phyloP scores from a whole-genome alignment of 1,284 basidiomycete genomes.

The Cerrena zonata region DNA sequence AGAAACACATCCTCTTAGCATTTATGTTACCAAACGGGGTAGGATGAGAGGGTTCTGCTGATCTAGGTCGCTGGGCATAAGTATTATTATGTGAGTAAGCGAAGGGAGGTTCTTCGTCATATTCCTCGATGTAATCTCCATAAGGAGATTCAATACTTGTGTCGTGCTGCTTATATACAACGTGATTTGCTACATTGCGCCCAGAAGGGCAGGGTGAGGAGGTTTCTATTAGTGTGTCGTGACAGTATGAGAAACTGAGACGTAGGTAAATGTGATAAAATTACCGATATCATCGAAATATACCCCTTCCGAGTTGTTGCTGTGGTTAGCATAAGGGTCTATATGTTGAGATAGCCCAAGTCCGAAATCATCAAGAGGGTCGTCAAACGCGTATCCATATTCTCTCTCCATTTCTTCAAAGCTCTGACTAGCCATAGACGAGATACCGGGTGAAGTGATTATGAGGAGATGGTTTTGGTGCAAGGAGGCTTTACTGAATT shows the following conservation, averaged over 20 bases:
- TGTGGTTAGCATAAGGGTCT: conserved; percentile 3
- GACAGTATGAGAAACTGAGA: background rate
- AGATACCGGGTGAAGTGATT: background rate
- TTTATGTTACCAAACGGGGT: too few relatives aligned
- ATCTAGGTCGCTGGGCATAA: too few relatives aligned
- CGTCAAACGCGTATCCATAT: conserved; percentile 15
- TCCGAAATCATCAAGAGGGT: conserved; percentile 8
- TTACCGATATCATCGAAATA: conserved; percentile 4
- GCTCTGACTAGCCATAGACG: conserved; percentile 15
- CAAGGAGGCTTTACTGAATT: too few relatives aligned
- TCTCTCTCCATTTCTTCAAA: conserved; percentile 16
- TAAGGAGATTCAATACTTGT: background rate
- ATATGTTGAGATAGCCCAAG: background rate
- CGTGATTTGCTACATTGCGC: too few relatives aligned
- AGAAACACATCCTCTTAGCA: too few relatives aligned
- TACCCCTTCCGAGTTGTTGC: conserved; percentile 5
- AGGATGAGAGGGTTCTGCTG: too few relatives aligned
- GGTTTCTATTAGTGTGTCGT: conserved; percentile 24
- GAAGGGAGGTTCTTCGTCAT: too few relatives aligned
- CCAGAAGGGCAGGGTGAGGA: conserved; percentile 40
- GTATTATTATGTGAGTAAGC: too few relatives aligned
- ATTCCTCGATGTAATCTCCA: too few relatives aligned
- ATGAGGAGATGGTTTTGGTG: too few relatives aligned
- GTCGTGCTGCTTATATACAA: background rate
- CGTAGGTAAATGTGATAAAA: conserved; percentile 2